These are phyloP conservation scores for Pythium inflatum DNA, from an alignment of 352 stramenopile species.

Conservation along the genomic window DNA sequence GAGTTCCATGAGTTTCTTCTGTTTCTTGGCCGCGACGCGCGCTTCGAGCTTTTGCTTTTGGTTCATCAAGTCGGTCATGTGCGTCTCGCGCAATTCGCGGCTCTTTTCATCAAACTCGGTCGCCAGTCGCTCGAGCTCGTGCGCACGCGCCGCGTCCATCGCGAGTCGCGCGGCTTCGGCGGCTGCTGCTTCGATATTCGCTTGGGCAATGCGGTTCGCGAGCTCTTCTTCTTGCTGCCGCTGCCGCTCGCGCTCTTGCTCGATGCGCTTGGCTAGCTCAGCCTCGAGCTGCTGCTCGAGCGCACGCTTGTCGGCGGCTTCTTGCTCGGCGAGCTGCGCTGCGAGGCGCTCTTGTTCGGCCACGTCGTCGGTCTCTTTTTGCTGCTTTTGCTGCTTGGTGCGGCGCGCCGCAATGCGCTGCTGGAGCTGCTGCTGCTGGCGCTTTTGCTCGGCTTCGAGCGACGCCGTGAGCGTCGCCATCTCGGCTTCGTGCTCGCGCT, in stretches of 20 bases:
- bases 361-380: conserved; percentile 27
- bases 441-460: conserved; percentile 42
- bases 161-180: conserved; percentile 47
- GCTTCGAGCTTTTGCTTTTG: conserved; percentile 78
- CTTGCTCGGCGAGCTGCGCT: conserved; percentile 29
- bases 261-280: conserved; percentile 42
- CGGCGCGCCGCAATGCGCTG: conserved; percentile 57
- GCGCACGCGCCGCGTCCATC: conserved; percentile 47
- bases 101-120: conserved; percentile 71
- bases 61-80: conserved; percentile 55
- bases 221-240: conserved; percentile 51
- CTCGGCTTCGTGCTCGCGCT: conserved; percentile 65
- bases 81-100: conserved; percentile 53
- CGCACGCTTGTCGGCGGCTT: conserved; percentile 38
- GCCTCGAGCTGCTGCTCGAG: conserved; percentile 39
- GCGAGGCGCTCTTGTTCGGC: conserved; percentile 15
- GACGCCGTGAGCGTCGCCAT: conserved; percentile 58
- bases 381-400: conserved; percentile 46
- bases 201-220: conserved; percentile 41
- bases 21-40: conserved; percentile 75
- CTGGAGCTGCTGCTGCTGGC: conserved; percentile 65
- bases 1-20: conserved; percentile 78
- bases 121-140: conserved; percentile 65
- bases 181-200: conserved; percentile 43
- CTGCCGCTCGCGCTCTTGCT: conserved; percentile 64